phyloP scores from a whole-genome alignment of 2,329 filamentous ascomycete species.

The Sarocladiaceae sp. region DNA sequence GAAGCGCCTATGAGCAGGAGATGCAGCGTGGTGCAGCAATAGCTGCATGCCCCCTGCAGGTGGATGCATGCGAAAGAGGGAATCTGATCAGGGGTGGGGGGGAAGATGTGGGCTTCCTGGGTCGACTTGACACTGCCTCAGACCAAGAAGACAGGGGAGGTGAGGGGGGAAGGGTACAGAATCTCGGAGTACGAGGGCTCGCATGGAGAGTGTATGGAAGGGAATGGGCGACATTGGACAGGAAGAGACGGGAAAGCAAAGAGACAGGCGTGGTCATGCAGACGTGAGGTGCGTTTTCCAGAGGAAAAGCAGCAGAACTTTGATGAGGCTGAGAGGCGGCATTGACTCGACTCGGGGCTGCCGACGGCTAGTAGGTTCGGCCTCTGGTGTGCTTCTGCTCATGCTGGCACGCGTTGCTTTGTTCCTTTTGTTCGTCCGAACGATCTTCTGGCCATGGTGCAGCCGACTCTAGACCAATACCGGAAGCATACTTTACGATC shows the following conservation, averaged over 20 bases:
- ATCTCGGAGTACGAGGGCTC: too few relatives aligned
- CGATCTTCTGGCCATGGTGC: too few relatives aligned
- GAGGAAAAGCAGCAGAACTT: not conserved
- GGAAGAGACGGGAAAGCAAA: not conserved
- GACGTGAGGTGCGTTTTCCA: too few relatives aligned
- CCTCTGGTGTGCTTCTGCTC: not conserved
- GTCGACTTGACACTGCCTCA: conserved; percentile 9
- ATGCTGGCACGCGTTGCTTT: not conserved
- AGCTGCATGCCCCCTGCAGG: conserved; percentile 2
- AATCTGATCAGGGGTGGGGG: conserved; percentile 3
- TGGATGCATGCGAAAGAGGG: not conserved
- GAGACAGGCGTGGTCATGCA: not conserved
- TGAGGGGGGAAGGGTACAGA: too few relatives aligned
- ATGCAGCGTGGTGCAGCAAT: conserved; percentile 4
- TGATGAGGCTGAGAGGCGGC: not conserved
- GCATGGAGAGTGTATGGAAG: not conserved
- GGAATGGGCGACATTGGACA: not conserved
- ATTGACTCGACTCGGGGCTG: conserved; percentile 7
- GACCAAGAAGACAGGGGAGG: not conserved
- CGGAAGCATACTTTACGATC: too few relatives aligned
- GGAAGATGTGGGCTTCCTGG: too few relatives aligned
- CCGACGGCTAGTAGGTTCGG: not conserved
- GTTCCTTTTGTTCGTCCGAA: not conserved
- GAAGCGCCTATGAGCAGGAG: conserved; percentile 1
- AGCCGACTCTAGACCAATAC: too few relatives aligned